A percentile compares a stretch with the other conserved stretches of the same genome.
Conservation (phyloP, 805 yeast species). For the Wickerhamomyces ciferrii region DNA sequence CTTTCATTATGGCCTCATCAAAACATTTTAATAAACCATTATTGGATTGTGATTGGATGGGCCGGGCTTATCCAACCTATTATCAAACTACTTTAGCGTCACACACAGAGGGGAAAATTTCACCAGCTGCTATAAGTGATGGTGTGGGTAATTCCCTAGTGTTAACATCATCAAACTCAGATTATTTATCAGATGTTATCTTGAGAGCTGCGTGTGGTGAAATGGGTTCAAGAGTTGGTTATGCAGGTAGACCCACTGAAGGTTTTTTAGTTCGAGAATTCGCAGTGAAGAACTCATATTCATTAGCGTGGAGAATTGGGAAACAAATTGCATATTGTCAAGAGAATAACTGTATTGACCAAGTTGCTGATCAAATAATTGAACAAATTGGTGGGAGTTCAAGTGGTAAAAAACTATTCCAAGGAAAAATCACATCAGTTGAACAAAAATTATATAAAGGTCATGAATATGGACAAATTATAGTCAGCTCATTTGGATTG, state of each 20-base stretch:
- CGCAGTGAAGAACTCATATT: slow-evolving; percentile 25
- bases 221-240: slow-evolving; percentile 23
- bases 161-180: slow-evolving; percentile 24
- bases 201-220: slow-evolving; percentile 32
- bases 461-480: slow-evolving; percentile 35
- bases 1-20: slow-evolving; percentile 18
- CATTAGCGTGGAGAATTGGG: slow-evolving; percentile 40
- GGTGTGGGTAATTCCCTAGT: slow-evolving; percentile 33
- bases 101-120: slow-evolving; percentile 19
- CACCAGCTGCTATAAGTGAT: slow-evolving; percentile 21
- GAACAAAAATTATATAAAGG: slow-evolving; percentile 32
- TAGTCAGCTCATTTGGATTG: slow-evolving; percentile 16
- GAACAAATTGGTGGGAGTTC: slow-evolving; percentile 27
- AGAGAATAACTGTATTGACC: slow-evolving; percentile 9
- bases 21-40: slow-evolving; percentile 23
- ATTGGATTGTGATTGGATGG: slow-evolving; percentile 36
- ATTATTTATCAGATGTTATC: slow-evolving; percentile 15
- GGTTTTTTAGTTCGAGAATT: slow-evolving; percentile 18
- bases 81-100: slow-evolving; percentile 25
- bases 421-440: slow-evolving; percentile 35
- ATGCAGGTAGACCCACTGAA: slow-evolving; percentile 14
- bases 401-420: slow-evolving; percentile 25
- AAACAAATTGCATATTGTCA: slow-evolving; percentile 15
- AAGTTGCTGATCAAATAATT: slow-evolving; percentile 29
- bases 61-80: slow-evolving; percentile 37